These are phyloP conservation scores for Zostera marina DNA, from an alignment of 116 monocot genomes.

Conservation along the genomic window DNA sequence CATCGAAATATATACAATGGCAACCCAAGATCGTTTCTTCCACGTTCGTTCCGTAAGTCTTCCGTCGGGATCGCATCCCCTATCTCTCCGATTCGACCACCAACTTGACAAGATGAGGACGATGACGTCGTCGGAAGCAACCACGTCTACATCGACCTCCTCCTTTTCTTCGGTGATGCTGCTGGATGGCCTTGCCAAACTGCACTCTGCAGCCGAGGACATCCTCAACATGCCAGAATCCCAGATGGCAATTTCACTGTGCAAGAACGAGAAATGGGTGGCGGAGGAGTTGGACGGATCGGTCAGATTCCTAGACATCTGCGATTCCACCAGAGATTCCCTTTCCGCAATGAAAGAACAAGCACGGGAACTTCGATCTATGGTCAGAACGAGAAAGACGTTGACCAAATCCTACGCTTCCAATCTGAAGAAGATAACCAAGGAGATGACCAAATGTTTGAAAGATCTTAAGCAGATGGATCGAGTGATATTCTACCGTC, in stretches of 20 bases:
- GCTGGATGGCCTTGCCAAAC: not conserved
- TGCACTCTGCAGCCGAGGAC: not conserved
- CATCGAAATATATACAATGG: not conserved
- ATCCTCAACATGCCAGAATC: conserved; percentile 1
- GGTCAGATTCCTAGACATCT: conserved; percentile 6
- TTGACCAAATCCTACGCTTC: not conserved
- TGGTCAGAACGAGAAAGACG: not conserved
- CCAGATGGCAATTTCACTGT: not conserved
- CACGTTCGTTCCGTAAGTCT: conserved; percentile 4
- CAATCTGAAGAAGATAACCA: conserved; percentile 4
- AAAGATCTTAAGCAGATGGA: conserved; percentile 11
- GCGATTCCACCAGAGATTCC: conserved; percentile 1
- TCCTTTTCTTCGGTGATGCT: not conserved
- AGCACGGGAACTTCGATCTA: not conserved
- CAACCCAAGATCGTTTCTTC: conserved; percentile 7
- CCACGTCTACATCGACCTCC: not conserved
- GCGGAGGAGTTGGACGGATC: conserved; percentile 7
- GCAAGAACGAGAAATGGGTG: not conserved
- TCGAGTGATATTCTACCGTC: not conserved
- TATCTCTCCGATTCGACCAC: conserved; percentile 1
- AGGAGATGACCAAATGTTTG: conserved; percentile 6
- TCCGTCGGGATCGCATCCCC: conserved; percentile 7
- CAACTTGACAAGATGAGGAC: conserved; percentile 3
- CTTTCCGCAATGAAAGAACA: conserved; percentile 2
- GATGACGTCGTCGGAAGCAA: too few relatives aligned